phyloP scores from a whole-genome alignment of 495 filamentous ascomycete genomes.

The Geoglossum glabrum region DNA sequence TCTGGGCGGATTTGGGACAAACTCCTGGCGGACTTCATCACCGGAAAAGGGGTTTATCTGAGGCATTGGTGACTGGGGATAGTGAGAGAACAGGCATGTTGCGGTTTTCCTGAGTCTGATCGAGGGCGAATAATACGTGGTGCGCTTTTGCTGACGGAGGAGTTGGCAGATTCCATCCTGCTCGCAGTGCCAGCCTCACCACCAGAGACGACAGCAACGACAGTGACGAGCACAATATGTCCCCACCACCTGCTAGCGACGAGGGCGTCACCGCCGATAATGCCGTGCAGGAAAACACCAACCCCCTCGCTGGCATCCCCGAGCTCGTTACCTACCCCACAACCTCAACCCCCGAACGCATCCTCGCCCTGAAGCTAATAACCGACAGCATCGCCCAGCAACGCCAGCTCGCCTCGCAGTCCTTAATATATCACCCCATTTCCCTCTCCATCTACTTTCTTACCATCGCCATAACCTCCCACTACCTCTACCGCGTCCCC shows the following conservation, averaged over 20 bases:
- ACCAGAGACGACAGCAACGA: too few species aligned
- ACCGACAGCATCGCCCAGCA: conserved; percentile 43
- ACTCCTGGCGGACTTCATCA: too few species aligned
- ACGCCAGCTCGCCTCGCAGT: conserved; percentile 29
- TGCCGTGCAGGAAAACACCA: not conserved
- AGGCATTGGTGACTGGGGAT: too few species aligned
- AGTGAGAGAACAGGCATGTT: too few species aligned
- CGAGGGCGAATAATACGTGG: too few species aligned
- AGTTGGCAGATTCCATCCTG: too few species aligned
- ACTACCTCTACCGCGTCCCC: conserved; percentile 15
- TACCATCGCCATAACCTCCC: conserved; percentile 19
- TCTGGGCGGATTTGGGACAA: too few species aligned
- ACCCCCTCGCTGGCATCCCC: conserved; percentile 2
- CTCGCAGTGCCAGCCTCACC: too few species aligned
- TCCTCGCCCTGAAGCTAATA: conserved; percentile 29
- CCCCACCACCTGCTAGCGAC: not conserved
- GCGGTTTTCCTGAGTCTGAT: too few species aligned
- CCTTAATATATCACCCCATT: conserved; percentile 32
- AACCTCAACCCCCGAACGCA: conserved; percentile 18
- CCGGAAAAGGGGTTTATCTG: too few species aligned
- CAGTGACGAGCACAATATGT: too few species aligned
- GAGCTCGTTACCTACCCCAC: not conserved
- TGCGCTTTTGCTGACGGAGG: too few species aligned
- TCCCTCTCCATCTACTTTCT: conserved; percentile 19
- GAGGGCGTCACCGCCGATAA: not conserved